Conservation (phyloP, 805 yeast species). For the Metschnikowia orientalis region DNA sequence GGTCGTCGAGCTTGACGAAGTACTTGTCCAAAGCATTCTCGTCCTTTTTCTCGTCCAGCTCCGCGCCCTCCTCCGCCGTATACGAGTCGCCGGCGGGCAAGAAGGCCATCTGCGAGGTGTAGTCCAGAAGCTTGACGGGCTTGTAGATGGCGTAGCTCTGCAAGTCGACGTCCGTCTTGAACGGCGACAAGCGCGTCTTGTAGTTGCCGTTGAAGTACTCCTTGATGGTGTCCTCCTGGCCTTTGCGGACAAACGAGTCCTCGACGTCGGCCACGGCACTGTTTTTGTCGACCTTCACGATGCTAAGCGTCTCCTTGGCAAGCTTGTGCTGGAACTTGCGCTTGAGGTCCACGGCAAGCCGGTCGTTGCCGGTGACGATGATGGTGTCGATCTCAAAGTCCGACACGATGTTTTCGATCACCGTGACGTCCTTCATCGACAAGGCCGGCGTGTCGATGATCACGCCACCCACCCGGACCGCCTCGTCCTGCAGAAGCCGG, state of each 20-base stretch:
- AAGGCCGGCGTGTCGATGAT: conserved; percentile 75
- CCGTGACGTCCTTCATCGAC: conserved; percentile 43
- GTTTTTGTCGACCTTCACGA: conserved; percentile 63
- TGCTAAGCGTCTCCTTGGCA: conserved; percentile 28
- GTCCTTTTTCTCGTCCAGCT: conserved; percentile 13
- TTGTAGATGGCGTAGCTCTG: conserved; percentile 57
- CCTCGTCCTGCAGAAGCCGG: conserved; percentile 48
- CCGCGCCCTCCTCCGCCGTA: conserved; percentile 26
- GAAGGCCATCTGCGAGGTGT: conserved; percentile 33
- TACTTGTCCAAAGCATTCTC: conserved; percentile 32
- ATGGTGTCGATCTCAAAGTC: conserved; percentile 58
- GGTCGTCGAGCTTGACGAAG: conserved; percentile 36
- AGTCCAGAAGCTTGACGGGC: conserved; percentile 46
- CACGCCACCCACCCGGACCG: conserved; percentile 47
- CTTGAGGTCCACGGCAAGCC: conserved; percentile 58
- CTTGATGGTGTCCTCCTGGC: conserved; percentile 72
- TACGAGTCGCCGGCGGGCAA: conserved; percentile 42
- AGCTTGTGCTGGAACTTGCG: conserved; percentile 43
- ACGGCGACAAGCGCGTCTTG: conserved; percentile 71
- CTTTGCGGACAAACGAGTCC: conserved; percentile 59
- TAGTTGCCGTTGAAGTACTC: conserved; percentile 86
- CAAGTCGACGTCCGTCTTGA: conserved; percentile 69
- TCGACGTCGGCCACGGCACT: conserved; percentile 77
- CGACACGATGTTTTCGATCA: conserved; percentile 54
- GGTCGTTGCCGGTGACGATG: conserved; percentile 73